phyloP scores from a whole-genome alignment of 2,329 filamentous ascomycete species.

The Eurotiales sp. region DNA sequence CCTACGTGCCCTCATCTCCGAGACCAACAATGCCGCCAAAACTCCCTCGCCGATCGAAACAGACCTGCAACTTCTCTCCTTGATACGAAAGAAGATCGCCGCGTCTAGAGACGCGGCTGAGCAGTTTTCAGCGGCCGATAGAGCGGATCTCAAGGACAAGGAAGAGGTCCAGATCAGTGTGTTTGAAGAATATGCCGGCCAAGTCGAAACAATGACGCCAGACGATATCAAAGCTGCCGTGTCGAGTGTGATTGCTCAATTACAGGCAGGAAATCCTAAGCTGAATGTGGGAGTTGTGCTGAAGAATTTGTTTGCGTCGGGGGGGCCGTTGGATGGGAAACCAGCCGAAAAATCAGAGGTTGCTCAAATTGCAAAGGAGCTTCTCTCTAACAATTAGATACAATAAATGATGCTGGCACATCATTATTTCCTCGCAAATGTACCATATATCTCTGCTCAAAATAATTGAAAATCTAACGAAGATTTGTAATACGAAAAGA shows the following conservation, averaged over 20 bases:
- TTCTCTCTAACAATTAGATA: conserved; percentile 22
- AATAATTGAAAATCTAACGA: neutral
- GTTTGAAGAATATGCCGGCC: conserved; percentile 42
- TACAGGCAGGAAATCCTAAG: conserved; percentile 36
- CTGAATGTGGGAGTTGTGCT: conserved; percentile 37
- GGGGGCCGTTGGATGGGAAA: conserved; percentile 43
- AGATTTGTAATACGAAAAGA: neutral
- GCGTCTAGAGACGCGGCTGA: conserved; percentile 36
- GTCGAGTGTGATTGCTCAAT: conserved; percentile 28
- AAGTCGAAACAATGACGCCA: conserved; percentile 38
- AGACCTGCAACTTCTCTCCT: conserved; percentile 43
- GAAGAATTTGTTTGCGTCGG: conserved; percentile 39
- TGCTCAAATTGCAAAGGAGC: conserved; percentile 37
- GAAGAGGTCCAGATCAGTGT: conserved; percentile 43
- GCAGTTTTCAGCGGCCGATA: conserved; percentile 39
- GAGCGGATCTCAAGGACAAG: conserved; percentile 44
- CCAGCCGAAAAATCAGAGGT: conserved; percentile 41
- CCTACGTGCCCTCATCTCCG: conserved; percentile 46
- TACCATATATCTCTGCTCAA: neutral
- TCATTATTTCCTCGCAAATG: neutral
- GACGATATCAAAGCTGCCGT: conserved; percentile 41
- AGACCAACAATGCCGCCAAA: conserved; percentile 49
- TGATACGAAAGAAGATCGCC: conserved; percentile 44
- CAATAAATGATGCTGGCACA: neutral
- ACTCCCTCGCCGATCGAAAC: conserved; percentile 43